Evolutionary conservation across 129 eudicot species (phyloP).

Genomic region (Centella asiatica): DNA sequence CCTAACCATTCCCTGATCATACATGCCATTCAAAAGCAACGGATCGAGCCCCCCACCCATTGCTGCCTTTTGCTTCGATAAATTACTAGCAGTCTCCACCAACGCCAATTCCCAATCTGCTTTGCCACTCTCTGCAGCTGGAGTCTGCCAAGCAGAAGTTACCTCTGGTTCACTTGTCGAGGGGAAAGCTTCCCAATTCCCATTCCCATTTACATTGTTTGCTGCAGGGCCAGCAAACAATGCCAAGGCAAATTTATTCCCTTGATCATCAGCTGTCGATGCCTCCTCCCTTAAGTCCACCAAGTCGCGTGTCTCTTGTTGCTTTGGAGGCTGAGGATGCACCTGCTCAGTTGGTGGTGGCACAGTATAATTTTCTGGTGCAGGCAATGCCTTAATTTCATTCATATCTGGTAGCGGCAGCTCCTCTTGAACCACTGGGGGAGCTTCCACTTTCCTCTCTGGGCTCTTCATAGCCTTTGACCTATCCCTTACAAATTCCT

Average conservation of each 20-base stretch:
- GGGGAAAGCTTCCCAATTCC: constrained; percentile 61
- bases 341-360: constrained; percentile 49
- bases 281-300: constrained; percentile 66
- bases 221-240: constrained; percentile 60
- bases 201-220: constrained; percentile 24
- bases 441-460: constrained; percentile 45
- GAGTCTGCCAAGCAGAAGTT: constrained; percentile 83
- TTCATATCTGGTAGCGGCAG: constrained; percentile 72
- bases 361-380: constrained; percentile 46
- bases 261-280: constrained; percentile 64
- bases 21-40: constrained; percentile 68
- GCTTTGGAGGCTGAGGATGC: constrained; percentile 31
- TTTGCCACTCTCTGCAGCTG: constrained; percentile 69
- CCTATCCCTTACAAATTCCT: constrained; percentile 81
- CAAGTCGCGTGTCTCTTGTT: constrained; percentile 39
- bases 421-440: constrained; percentile 34
- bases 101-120: constrained; percentile 93
- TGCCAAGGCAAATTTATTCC: constrained; percentile 68
- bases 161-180: constrained; percentile 49
- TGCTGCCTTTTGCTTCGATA: constrained; percentile 55
- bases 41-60: constrained; percentile 84
- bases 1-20: constrained; percentile 73
- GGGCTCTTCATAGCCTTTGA: constrained; percentile 65
- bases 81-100: constrained; percentile 69
- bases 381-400: constrained; percentile 74